Evolutionary conservation across 768 basidiomycete genomes (phyloP).

Genomic region (Amanita subjunquillea): DNA sequence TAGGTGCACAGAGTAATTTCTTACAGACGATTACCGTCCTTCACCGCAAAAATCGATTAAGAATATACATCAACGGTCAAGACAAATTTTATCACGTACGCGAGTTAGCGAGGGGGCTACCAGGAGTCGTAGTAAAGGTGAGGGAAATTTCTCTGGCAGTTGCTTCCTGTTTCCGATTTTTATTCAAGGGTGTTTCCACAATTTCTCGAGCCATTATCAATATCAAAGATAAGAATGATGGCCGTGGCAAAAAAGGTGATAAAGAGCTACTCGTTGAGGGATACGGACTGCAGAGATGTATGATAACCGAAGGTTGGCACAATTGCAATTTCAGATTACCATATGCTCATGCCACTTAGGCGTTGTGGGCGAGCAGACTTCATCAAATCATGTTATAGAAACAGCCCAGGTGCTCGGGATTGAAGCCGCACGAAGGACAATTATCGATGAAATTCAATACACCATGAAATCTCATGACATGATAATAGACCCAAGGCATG

Average conservation of each 20-base stretch:
- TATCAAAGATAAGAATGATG: slow-evolving; percentile 82
- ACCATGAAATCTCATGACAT: slow-evolving; percentile 97
- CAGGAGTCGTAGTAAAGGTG: slow-evolving; percentile 88
- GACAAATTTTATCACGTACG: slow-evolving; percentile 81
- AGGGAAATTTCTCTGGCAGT: slow-evolving; percentile 1
- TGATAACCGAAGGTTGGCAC: slow-evolving; percentile 84
- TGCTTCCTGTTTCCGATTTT: neutral
- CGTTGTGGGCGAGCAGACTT: slow-evolving; percentile 85
- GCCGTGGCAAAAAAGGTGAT: slow-evolving; percentile 72
- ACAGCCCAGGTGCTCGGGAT: slow-evolving; percentile 94
- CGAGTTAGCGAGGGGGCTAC: slow-evolving; percentile 75
- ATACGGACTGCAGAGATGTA: slow-evolving; percentile 92
- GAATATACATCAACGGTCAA: slow-evolving; percentile 68
- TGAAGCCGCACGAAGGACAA: slow-evolving; percentile 88
- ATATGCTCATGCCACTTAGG: slow-evolving; percentile 36
- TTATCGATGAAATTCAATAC: slow-evolving; percentile 94
- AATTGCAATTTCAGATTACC: slow-evolving; percentile 2
- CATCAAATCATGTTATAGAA: slow-evolving; percentile 97
- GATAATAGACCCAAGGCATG: slow-evolving; percentile 97
- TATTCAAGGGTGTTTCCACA: slow-evolving; percentile 63
- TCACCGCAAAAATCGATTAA: slow-evolving; percentile 60
- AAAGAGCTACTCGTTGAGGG: slow-evolving; percentile 95
- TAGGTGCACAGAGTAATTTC: slow-evolving; percentile 4
- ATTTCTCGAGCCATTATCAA: slow-evolving; percentile 94
- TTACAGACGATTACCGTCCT: slow-evolving; percentile 65